Conservation (phyloP, 1,139 yeast species). For the Blastobotrys proliferans region DNA sequence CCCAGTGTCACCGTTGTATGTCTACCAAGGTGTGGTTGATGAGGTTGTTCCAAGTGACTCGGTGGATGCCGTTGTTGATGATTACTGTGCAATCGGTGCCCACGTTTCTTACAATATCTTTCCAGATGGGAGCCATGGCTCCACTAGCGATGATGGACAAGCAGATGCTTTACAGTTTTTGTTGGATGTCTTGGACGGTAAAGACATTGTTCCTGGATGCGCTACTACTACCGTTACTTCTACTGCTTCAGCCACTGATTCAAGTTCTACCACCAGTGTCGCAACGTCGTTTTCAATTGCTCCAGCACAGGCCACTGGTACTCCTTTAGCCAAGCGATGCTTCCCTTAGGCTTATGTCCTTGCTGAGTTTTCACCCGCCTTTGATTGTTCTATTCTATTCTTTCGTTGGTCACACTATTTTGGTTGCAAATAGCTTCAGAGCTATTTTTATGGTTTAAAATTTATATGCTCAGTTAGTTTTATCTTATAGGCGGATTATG, state of each 20-base stretch:
- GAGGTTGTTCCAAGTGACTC: constrained; percentile 24
- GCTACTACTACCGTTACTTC: not conserved
- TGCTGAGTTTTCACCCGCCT: too few species aligned
- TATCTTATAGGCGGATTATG: too few species aligned
- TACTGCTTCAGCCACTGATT: not conserved
- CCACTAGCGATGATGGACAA: not conserved
- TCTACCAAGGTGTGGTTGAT: constrained; percentile 31
- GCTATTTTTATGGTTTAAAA: too few species aligned
- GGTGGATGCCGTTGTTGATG: constrained; percentile 18
- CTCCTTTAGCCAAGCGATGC: too few species aligned
- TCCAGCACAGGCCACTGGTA: too few species aligned
- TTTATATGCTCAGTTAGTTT: too few species aligned
- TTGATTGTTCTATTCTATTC: too few species aligned
- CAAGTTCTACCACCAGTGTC: not conserved
- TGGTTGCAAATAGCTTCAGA: too few species aligned
- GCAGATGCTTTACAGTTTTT: constrained; percentile 2
- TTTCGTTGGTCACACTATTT: too few species aligned
- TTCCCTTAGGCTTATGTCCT: too few species aligned
- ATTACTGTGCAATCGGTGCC: constrained; percentile 14
- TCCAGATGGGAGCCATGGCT: constrained; percentile 18
- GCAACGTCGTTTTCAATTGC: too few species aligned
- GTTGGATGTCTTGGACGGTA: constrained; percentile 6
- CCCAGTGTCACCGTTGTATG: constrained; percentile 26
- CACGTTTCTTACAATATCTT: constrained; percentile 27
- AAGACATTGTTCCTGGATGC: not conserved